A percentile compares a stretch with the other conserved stretches of the same genome.
Conservation (phyloP, 768 basidiomycete genomes). For the Suillus placidus region DNA sequence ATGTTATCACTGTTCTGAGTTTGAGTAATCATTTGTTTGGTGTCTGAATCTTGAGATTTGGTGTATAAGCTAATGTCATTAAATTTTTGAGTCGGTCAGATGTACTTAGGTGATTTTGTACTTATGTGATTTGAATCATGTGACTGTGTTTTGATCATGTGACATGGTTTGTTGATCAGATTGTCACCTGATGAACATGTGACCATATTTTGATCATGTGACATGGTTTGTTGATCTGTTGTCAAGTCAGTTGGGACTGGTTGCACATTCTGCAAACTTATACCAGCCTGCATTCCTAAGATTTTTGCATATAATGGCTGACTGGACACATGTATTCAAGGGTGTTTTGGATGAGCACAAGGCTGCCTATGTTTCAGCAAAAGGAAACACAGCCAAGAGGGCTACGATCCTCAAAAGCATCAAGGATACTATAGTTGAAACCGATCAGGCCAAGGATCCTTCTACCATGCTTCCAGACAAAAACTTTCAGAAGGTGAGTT, state of each 20-base stretch:
- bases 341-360: too few species aligned
- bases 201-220: background rate
- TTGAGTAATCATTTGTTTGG: background rate
- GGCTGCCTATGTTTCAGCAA: too few species aligned
- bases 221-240: background rate
- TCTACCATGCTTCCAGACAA: too few species aligned
- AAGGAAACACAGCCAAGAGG: too few species aligned
- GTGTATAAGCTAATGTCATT: background rate
- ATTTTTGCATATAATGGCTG: too few species aligned
- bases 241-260: background rate
- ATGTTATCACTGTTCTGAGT: background rate
- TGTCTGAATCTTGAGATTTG: background rate
- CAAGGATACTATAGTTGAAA: too few species aligned
- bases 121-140: background rate
- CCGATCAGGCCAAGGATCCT: too few species aligned
- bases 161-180: too few species aligned
- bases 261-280: background rate
- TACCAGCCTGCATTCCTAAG: background rate
- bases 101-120: background rate
- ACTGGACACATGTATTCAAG: too few species aligned
- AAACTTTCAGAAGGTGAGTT: background rate
- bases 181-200: background rate
- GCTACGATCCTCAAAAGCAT: too few species aligned
- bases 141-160: background rate
- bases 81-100: background rate